Conservation (phyloP, 768 basidiomycete genomes). For the Mrakia hoshinonis region DNA sequence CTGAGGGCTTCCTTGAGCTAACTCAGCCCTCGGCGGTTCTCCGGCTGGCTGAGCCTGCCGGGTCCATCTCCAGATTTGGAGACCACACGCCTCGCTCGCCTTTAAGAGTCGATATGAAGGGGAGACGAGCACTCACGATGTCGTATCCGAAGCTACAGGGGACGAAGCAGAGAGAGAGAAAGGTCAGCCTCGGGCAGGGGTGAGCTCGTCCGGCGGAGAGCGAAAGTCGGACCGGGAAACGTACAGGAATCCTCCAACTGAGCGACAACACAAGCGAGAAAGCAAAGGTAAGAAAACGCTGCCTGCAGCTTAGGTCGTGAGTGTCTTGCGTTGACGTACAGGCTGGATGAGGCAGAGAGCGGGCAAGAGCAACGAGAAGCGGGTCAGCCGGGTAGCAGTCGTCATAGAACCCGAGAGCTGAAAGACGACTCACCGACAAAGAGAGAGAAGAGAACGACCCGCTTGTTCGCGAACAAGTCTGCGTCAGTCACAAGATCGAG, state of each 20-base stretch:
- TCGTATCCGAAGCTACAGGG: not conserved
- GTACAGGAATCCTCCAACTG: too few relatives aligned
- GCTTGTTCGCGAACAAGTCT: conserved; percentile 11
- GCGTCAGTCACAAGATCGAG: not conserved
- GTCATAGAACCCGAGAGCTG: not conserved
- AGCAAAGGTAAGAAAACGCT: not conserved
- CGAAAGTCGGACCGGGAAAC: too few relatives aligned
- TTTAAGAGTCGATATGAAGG: not conserved
- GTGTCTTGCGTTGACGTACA: too few relatives aligned
- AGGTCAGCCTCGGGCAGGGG: not conserved
- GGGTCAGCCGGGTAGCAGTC: too few relatives aligned
- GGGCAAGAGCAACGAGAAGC: not conserved
- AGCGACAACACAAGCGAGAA: not conserved
- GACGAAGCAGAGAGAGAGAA: conserved; percentile 52
- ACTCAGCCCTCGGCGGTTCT: not conserved
- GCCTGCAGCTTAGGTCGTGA: not conserved
- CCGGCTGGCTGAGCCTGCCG: not conserved
- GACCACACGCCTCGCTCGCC: not conserved
- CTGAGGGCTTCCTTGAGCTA: not conserved
- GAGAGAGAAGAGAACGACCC: conserved; percentile 7
- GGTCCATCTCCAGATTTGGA: not conserved
- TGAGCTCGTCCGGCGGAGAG: too few relatives aligned
- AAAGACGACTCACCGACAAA: not conserved
- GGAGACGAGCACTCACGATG: not conserved
- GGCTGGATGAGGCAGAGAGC: too few relatives aligned